Evolutionary conservation across 805 yeast species (phyloP).

Genomic region (Pichia scutulata): DNA sequence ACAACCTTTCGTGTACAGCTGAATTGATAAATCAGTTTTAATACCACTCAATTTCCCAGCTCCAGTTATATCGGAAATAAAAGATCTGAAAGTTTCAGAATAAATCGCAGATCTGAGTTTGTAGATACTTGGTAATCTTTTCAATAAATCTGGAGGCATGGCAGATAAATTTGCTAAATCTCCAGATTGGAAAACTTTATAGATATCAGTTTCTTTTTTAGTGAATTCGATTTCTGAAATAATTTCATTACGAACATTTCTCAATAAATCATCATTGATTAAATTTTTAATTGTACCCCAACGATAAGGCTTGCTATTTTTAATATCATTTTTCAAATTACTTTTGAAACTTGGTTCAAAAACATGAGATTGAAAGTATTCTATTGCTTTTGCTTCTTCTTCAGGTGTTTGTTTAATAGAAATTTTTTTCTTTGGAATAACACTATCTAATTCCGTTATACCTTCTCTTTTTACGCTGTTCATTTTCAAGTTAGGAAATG

Average conservation of each 20-base stretch:
- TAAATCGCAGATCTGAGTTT: slow-evolving; percentile 83
- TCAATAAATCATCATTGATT: slow-evolving; percentile 66
- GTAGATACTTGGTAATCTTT: slow-evolving; percentile 64
- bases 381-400: slow-evolving; percentile 26
- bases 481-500: background rate
- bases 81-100: slow-evolving; percentile 75
- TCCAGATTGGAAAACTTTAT: slow-evolving; percentile 84
- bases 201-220: slow-evolving; percentile 93
- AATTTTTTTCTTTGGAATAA: slow-evolving; percentile 12
- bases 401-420: slow-evolving; percentile 27
- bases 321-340: slow-evolving; percentile 36
- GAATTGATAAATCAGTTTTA: slow-evolving; percentile 87
- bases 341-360: slow-evolving; percentile 33
- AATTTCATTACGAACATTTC: slow-evolving; percentile 80
- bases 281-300: slow-evolving; percentile 82
- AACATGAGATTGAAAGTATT: slow-evolving; percentile 25
- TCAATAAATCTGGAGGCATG: slow-evolving; percentile 64
- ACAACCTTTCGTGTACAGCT: slow-evolving; percentile 87
- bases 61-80: slow-evolving; percentile 68
- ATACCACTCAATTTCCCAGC: slow-evolving; percentile 87
- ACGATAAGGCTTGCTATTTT: slow-evolving; percentile 64
- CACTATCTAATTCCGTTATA: background rate
- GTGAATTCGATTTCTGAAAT: slow-evolving; percentile 81
- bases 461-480: background rate
- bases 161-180: slow-evolving; percentile 91